Percentiles rank a stretch among this genome's conserved stretches.
phyloP scores from a whole-genome alignment of 768 basidiomycete species.

The Mycena leptocephala region DNA sequence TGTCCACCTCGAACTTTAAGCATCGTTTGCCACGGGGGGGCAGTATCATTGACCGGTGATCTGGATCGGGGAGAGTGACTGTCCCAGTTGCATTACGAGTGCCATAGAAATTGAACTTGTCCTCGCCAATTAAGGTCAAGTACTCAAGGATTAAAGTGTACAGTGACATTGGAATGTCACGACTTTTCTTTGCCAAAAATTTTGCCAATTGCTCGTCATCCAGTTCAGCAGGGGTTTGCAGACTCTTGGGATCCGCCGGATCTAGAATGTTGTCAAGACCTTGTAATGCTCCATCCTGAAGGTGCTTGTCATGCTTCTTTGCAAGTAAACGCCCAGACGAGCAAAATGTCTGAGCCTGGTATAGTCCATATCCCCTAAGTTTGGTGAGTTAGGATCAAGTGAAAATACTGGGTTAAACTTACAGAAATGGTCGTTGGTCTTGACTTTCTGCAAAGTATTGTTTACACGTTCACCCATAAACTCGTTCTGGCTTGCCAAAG shows the following conservation, averaged over 20 bases:
- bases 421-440: slow-evolving; percentile 33
- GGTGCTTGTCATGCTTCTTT: slow-evolving; percentile 14
- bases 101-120: slow-evolving; percentile 20
- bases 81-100: slow-evolving; percentile 18
- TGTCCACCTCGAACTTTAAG: slow-evolving; percentile 12
- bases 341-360: slow-evolving; percentile 29
- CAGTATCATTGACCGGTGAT: slow-evolving; percentile 21
- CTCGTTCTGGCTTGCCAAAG: slow-evolving; percentile 31
- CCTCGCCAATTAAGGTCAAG: slow-evolving; percentile 7
- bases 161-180: neutral
- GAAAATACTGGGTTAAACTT: neutral
- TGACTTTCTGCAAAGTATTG: slow-evolving; percentile 25
- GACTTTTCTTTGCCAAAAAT: slow-evolving; percentile 14
- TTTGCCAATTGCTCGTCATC: neutral
- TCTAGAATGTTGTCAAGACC: slow-evolving; percentile 17
- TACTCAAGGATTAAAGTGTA: slow-evolving; percentile 19
- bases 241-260: neutral
- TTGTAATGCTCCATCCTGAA: neutral
- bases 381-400: neutral
- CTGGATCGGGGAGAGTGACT: slow-evolving; percentile 13
- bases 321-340: slow-evolving; percentile 20
- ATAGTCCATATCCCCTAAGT: slow-evolving; percentile 34
- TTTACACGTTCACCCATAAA: slow-evolving; percentile 37
- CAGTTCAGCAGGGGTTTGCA: neutral
- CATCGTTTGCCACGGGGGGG: slow-evolving; percentile 19